A percentile compares a stretch with the other conserved stretches of the same genome.
These are phyloP conservation scores for Keithomyces neogunnii DNA, from an alignment of 2,329 filamentous ascomycete genomes.

Conservation along the genomic window DNA sequence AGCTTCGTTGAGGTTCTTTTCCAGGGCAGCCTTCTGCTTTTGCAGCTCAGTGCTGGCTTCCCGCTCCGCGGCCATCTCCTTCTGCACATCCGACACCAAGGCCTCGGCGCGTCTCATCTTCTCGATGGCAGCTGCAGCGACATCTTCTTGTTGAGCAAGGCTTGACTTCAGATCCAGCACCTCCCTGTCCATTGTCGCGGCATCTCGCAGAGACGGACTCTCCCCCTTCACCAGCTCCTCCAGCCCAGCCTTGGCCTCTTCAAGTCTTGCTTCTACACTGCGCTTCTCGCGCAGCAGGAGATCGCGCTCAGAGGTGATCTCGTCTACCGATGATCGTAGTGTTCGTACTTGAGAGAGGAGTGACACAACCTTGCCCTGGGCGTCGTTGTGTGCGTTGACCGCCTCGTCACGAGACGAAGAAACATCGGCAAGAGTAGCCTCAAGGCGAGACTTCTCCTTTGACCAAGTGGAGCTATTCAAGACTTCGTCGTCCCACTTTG, in stretches of 20 bases:
- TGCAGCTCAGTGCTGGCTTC: constrained; percentile 75
- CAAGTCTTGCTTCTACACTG: constrained; percentile 72
- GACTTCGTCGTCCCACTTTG: constrained; percentile 97
- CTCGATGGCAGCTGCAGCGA: constrained; percentile 82
- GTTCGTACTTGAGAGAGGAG: constrained; percentile 82
- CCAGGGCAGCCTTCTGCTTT: constrained; percentile 80
- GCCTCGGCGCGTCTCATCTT: constrained; percentile 96
- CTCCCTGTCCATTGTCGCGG: constrained; percentile 80
- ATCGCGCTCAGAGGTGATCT: constrained; percentile 78
- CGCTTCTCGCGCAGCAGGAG: constrained; percentile 82
- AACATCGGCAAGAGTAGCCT: constrained; percentile 81
- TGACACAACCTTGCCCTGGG: constrained; percentile 85
- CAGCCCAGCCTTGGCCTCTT: constrained; percentile 79
- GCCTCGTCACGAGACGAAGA: constrained; percentile 91
- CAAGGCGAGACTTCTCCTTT: constrained; percentile 90
- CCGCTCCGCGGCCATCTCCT: constrained; percentile 79
- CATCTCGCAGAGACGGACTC: constrained; percentile 80
- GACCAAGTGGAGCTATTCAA: constrained; percentile 97
- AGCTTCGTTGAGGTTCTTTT: constrained; percentile 84
- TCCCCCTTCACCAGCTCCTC: constrained; percentile 82
- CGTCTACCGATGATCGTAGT: constrained; percentile 77
- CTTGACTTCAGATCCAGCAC: constrained; percentile 81
- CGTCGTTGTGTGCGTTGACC: constrained; percentile 85
- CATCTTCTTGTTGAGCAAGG: constrained; percentile 87
- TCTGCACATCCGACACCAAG: constrained; percentile 79